Conservation (phyloP, 2,329 filamentous ascomycete species). For the Diplodia mutila region DNA sequence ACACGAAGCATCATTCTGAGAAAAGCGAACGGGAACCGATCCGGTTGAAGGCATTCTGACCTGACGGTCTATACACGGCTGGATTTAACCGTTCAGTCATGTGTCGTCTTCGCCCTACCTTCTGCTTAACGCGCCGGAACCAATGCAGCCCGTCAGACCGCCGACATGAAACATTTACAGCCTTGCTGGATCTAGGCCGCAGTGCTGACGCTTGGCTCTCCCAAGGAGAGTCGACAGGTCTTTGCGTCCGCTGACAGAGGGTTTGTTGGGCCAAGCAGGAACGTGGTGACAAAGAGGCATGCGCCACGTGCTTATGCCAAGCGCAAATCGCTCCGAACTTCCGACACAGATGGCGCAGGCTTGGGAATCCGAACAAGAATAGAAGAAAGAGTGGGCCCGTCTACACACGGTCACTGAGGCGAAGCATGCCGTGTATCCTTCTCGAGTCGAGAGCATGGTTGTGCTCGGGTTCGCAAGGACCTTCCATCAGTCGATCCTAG, state of each 20-base stretch:
- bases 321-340: background rate
- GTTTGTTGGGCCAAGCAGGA: background rate
- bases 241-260: background rate
- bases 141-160: conserved; percentile 10
- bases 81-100: background rate
- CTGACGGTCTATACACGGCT: background rate
- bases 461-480: background rate
- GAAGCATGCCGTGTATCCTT: background rate
- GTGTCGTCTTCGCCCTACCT: background rate
- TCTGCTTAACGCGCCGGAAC: background rate
- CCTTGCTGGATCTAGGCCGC: background rate
- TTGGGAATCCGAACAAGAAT: background rate
- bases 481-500: background rate
- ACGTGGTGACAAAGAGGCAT: background rate
- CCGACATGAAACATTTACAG: background rate
- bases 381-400: background rate
- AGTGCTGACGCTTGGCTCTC: background rate
- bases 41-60: background rate
- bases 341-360: background rate
- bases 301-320: conserved; percentile 6
- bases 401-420: background rate
- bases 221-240: background rate
- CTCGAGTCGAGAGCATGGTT: background rate
- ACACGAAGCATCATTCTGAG: background rate
- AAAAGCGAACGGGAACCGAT: background rate